A percentile compares a stretch with the other conserved stretches of the same genome.
These are phyloP conservation scores for Porodaedalea pini DNA, from an alignment of 1,284 basidiomycete genomes.

Conservation along the genomic window DNA sequence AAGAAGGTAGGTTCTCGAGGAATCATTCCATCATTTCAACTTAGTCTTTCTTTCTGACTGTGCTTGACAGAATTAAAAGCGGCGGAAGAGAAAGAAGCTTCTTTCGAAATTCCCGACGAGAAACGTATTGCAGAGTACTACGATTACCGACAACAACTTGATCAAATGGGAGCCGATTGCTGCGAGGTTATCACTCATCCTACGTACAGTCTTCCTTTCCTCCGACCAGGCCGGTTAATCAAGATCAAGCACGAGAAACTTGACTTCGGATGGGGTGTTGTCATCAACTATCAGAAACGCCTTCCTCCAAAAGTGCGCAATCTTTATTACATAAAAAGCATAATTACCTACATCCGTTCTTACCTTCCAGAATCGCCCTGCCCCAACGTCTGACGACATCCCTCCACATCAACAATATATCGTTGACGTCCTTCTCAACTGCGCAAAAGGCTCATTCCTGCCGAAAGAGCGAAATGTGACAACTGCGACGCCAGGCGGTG, in stretches of 20 bases:
- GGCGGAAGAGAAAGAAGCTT: conserved; percentile 69
- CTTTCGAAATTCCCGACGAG: conserved; percentile 80
- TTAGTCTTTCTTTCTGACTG: not conserved
- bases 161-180: conserved; percentile 86
- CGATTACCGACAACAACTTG: conserved; percentile 85
- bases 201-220: conserved; percentile 88
- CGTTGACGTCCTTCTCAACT: conserved; percentile 89
- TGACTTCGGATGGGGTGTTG: conserved; percentile 96
- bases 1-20: conserved; percentile 57
- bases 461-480: conserved; percentile 59
- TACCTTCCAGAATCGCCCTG: conserved; percentile 45
- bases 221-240: conserved; percentile 89
- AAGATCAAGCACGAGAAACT: conserved; percentile 82
- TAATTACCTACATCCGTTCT: not conserved
- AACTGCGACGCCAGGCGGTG: conserved; percentile 57
- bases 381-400: conserved; percentile 60
- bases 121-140: conserved; percentile 86
- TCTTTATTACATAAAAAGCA: not conserved
- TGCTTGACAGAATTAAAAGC: conserved; percentile 59
- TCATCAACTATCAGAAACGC: conserved; percentile 91
- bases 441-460: conserved; percentile 62
- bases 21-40: not conserved
- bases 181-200: conserved; percentile 93
- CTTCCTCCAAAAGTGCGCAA: conserved; percentile 61
- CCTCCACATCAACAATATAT: conserved; percentile 89